Evolutionary conservation across 257 asterid species (phyloP), one percentile per base, ranked within the genome.

Genomic region (Solanum microdontum): DNA sequence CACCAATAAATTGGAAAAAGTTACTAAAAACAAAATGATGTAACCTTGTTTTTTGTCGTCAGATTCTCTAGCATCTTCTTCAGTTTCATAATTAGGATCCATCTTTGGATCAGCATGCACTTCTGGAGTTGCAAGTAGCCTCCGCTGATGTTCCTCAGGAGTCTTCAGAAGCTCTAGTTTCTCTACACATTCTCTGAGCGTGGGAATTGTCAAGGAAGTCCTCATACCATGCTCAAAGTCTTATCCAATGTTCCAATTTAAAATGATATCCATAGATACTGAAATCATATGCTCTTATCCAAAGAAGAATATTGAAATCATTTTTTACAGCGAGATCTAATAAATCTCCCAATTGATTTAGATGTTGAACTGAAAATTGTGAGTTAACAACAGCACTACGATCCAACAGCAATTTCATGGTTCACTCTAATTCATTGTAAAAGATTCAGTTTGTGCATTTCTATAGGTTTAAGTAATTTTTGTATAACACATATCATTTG

Each of bases 91-190:
- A 85, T 88, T 73, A 45, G 98, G 98, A 90, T 89, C 89, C 98
- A 97, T 94, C 92, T 90, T 94, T 82, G 95, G 96, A 92, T 94
- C 99, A 88, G 94, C 90, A 68, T 93, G 98, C 89, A 97, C 92
- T 87, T 90, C 94, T 64, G 98, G 97, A 90, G 93, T 89, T 92
- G 92, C 92, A 74, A 92, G 88, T 58, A 94, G 90, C 88, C 96
- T 92, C 84, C 94, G 94, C 87, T 86, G 95, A 79, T 93, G 93
- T 89, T 96, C 98, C 90, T 93, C 96, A 0, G 99, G 97, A 55
- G 92, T 92, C 89, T 93, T 94, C 86, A 97, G 92, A 73, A 90
- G 92, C 91, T 94, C 93, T 69, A 95, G 82, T 87, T 91, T 93
- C 85, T 89, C 91, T 77, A 91, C 92, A 86, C 89, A 92, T 89